Evolutionary conservation across 768 basidiomycete species (phyloP).

Genomic region (Tulasnella sp.): DNA sequence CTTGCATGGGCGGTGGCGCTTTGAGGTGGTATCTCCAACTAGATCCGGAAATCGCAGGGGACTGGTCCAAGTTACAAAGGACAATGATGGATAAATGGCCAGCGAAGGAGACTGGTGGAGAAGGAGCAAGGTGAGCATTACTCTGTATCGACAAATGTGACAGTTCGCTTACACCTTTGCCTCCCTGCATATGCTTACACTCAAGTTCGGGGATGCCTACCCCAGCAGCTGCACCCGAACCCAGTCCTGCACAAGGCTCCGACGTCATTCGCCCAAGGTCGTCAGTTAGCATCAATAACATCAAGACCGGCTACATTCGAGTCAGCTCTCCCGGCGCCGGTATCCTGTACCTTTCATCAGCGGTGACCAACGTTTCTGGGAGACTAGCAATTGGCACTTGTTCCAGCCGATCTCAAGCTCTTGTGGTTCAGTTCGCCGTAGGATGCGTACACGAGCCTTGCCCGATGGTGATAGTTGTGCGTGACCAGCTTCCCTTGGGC

Average conservation of each 20-base stretch:
- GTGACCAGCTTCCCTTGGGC: background rate
- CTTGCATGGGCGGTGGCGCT: slow-evolving; percentile 1
- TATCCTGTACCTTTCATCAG: background rate
- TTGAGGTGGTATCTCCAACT: slow-evolving; percentile 14
- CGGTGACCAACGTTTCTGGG: background rate
- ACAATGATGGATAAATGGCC: slow-evolving; percentile 2
- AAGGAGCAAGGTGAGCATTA: background rate
- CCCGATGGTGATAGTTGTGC: background rate
- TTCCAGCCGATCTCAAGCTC: background rate
- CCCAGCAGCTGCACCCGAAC: background rate
- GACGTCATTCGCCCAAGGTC: background rate
- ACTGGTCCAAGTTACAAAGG: slow-evolving; percentile 21
- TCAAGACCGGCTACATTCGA: background rate
- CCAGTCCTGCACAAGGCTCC: background rate
- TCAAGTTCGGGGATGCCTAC: background rate
- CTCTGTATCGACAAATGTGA: no score
- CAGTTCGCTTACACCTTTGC: background rate
- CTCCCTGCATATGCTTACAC: background rate
- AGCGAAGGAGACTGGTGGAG: background rate
- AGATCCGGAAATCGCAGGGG: background rate
- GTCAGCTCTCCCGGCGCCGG: background rate
- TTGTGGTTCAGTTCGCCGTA: background rate
- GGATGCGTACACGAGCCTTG: background rate
- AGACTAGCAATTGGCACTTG: background rate
- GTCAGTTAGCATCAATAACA: background rate